Evolutionary conservation across 768 basidiomycete species (phyloP), one percentile per base, ranked within the genome.

Genomic region (Lentinula guzmanii): DNA sequence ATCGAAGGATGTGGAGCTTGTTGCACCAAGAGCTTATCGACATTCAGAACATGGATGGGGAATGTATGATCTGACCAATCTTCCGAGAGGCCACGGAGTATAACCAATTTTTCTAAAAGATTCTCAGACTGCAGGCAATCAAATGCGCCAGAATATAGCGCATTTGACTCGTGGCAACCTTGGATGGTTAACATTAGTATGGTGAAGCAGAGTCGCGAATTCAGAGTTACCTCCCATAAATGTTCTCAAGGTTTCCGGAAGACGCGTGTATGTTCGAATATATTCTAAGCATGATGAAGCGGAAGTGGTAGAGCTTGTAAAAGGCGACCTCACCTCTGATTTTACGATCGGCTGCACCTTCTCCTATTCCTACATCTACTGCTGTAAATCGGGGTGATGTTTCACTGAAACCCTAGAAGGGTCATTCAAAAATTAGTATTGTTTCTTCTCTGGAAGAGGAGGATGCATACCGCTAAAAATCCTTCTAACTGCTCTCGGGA

Each of bases 211-310:
- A 33, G 4, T 39, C 28, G 45, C 46, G 33, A 41, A 52, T 2
- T 46, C 9, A 21, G 21, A 67, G 79, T 69, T 66, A 86, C 89
- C 87, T 59, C 83, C 86, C 70, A 91, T 81, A 73, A 90, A 91
- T 34, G 92, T 75, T 54, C 84, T 82, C 45, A 88, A 74, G 7
- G 89, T 91, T 69, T 91, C 89, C 9, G 90, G 86, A 68, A 91
- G 86, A 63, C 83, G 81, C 53, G 81, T 78, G 70, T 82, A 90
- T 13, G 86, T 87, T 70, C 87, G 81, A 51, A 92, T 73, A 70
- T 87, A 86, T 71, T 90, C 90, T 90, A 62, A 18, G 61, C 46
- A 48, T 18, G n/a, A 35, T 28, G 48, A 46, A 31, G 58, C 13
- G 46, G 31, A 21, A 24, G 42, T 34, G 46, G 48, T 11, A 31